A percentile compares a stretch with the other conserved stretches of the same genome.
These are phyloP conservation scores for Lipomyces sp. DNA, from an alignment of 805 yeast species.

Conservation along the genomic window DNA sequence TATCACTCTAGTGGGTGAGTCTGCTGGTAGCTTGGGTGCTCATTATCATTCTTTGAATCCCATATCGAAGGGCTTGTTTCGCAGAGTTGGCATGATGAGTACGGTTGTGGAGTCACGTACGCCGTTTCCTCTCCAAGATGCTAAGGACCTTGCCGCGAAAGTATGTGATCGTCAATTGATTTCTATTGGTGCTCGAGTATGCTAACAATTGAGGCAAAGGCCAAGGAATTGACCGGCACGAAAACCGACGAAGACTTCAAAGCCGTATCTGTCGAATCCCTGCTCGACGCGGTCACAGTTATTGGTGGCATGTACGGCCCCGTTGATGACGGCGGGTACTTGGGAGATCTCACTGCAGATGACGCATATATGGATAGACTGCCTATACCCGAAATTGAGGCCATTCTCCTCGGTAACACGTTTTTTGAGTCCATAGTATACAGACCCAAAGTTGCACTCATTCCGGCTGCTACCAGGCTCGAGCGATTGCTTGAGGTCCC, in stretches of 20 bases:
- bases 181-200: neutral
- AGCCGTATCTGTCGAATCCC: constrained; percentile 28
- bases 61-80: constrained; percentile 26
- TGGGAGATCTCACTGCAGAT: constrained; percentile 18
- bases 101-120: constrained; percentile 34
- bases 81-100: constrained; percentile 33
- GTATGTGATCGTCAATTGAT: constrained; percentile 5
- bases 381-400: constrained; percentile 22
- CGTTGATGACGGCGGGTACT: constrained; percentile 32
- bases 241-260: constrained; percentile 28
- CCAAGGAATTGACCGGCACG: constrained; percentile 17
- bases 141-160: constrained; percentile 21
- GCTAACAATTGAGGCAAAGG: no score
- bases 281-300: constrained; percentile 32
- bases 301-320: constrained; percentile 33
- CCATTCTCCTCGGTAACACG: constrained; percentile 35
- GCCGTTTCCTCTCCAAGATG: constrained; percentile 28
- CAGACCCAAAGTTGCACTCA: constrained; percentile 16
- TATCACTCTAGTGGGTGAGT: constrained; percentile 47
- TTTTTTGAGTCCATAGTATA: constrained; percentile 31
- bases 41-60: constrained; percentile 38
- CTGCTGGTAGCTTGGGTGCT: constrained; percentile 48
- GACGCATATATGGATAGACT: constrained; percentile 18
- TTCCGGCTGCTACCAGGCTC: constrained; percentile 15
- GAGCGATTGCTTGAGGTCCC: constrained; percentile 15